These are phyloP conservation scores for Oropetium thomaeum DNA, from an alignment of 176 grass and related monocot genomes.

Conservation along the genomic window DNA sequence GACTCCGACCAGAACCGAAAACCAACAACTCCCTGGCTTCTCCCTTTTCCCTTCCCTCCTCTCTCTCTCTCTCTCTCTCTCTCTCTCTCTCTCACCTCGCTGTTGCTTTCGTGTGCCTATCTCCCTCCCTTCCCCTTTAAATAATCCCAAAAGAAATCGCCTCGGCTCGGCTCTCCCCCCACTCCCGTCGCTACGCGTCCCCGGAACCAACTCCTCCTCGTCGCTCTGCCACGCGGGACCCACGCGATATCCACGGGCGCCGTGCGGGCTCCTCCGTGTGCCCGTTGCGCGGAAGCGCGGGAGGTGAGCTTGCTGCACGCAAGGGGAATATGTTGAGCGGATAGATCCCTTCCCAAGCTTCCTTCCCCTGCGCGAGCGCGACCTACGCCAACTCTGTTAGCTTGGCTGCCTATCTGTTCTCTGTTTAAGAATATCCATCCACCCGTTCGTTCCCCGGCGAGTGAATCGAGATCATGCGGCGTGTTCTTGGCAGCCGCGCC, in stretches of 20 bases:
- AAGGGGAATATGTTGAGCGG: slow-evolving; percentile 58
- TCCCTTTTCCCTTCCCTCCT: slow-evolving; percentile 30
- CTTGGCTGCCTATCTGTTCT: background rate
- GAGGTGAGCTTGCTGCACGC: slow-evolving; percentile 76
- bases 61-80: background rate
- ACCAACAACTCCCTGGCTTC: slow-evolving; percentile 56
- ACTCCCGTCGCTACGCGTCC: slow-evolving; percentile 13
- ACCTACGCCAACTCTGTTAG: background rate
- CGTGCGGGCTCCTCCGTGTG: background rate
- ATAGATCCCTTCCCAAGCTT: slow-evolving; percentile 52
- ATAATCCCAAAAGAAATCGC: slow-evolving; percentile 69
- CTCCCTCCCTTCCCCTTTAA: slow-evolving; percentile 55
- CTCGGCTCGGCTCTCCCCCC: background rate
- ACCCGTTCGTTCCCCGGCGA: background rate
- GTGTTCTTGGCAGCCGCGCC: background rate
- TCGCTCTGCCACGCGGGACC: background rate
- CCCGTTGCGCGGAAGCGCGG: slow-evolving; percentile 34
- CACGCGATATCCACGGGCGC: background rate
- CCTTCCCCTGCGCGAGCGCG: slow-evolving; percentile 1
- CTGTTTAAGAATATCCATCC: background rate
- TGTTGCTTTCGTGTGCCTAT: slow-evolving; percentile 95
- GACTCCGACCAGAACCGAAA: slow-evolving; percentile 47
- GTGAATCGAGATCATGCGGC: background rate
- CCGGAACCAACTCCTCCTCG: background rate
- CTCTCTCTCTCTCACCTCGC: slow-evolving; percentile 33